Conservation (phyloP, 805 yeast species). For the Metschnikowia peoriensis region DNA sequence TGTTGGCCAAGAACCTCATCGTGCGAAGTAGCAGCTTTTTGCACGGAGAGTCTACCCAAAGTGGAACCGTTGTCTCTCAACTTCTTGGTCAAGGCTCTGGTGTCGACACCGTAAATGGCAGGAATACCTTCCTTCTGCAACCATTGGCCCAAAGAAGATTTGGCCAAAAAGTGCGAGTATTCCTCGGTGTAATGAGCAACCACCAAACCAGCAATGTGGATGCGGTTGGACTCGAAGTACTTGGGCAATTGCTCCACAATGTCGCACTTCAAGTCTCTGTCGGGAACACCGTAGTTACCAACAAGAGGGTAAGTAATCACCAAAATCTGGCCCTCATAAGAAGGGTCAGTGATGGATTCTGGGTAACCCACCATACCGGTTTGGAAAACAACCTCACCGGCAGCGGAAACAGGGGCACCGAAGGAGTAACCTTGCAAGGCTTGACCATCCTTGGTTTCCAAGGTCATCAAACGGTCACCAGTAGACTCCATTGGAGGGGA, state of each 20-base stretch:
- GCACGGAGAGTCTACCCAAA: constrained; percentile 80
- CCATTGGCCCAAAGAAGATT: constrained; percentile 91
- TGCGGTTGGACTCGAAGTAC: constrained; percentile 87
- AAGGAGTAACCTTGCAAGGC: constrained; percentile 93
- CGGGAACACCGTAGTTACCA: constrained; percentile 99
- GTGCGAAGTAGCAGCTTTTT: constrained; percentile 36
- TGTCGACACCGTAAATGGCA: constrained; percentile 96
- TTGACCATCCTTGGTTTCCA: constrained; percentile 85
- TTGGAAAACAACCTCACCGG: constrained; percentile 98
- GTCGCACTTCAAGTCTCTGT: constrained; percentile 69
- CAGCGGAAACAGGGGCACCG: constrained; percentile 84
- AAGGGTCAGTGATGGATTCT: constrained; percentile 96
- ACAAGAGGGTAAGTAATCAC: constrained; percentile 96
- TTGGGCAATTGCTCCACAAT: constrained; percentile 74
- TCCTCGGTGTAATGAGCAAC: constrained; percentile 97
- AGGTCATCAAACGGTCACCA: constrained; percentile 79
- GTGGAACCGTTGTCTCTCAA: constrained; percentile 92
- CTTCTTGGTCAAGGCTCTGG: constrained; percentile 90
- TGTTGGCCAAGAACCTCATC: constrained; percentile 30
- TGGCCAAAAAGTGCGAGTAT: constrained; percentile 90
- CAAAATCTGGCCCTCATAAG: constrained; percentile 95
- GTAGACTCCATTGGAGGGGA: constrained; percentile 86
- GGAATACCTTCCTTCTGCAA: constrained; percentile 88
- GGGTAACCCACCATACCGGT: constrained; percentile 99
- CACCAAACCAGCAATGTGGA: constrained; percentile 95